Conservation (phyloP, 1,284 basidiomycete genomes). For the Mixia osmundae region DNA sequence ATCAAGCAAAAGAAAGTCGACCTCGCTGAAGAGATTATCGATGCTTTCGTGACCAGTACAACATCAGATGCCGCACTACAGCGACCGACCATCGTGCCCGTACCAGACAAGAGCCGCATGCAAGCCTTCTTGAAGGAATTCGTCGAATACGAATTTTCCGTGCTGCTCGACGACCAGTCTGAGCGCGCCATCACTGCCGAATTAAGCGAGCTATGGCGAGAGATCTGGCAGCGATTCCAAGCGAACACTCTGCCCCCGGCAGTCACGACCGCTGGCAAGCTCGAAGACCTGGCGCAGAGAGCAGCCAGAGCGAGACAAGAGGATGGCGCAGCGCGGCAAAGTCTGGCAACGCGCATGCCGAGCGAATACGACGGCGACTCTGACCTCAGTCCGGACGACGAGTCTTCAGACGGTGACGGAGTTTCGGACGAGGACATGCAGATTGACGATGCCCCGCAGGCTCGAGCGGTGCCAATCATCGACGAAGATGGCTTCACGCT, state of each 20-base stretch:
- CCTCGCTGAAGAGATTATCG: not conserved
- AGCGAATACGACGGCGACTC: not conserved
- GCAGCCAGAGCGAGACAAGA: not conserved
- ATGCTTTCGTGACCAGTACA: not conserved
- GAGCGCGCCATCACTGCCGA: not conserved
- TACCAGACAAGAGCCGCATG: not conserved
- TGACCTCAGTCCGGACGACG: not conserved
- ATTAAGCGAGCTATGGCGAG: not conserved
- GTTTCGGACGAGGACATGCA: not conserved
- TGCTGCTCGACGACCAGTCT: not conserved
- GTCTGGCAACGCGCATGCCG: not conserved
- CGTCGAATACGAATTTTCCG: not conserved
- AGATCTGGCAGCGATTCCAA: too few relatives aligned
- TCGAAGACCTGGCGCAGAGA: not conserved
- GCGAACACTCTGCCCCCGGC: too few relatives aligned
- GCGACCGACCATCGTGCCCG: too few relatives aligned
- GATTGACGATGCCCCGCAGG: not conserved
- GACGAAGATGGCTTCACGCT: constrained; percentile 4
- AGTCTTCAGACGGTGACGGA: not conserved
- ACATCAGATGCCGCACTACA: too few relatives aligned
- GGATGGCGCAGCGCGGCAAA: not conserved
- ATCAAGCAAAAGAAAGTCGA: not conserved
- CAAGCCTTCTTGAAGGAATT: constrained; percentile 1
- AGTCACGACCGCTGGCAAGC: not conserved
- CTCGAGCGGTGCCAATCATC: not conserved